These are phyloP conservation scores for Periconia sp. DNA, from an alignment of 2,329 filamentous ascomycete genomes.

Conservation along the genomic window DNA sequence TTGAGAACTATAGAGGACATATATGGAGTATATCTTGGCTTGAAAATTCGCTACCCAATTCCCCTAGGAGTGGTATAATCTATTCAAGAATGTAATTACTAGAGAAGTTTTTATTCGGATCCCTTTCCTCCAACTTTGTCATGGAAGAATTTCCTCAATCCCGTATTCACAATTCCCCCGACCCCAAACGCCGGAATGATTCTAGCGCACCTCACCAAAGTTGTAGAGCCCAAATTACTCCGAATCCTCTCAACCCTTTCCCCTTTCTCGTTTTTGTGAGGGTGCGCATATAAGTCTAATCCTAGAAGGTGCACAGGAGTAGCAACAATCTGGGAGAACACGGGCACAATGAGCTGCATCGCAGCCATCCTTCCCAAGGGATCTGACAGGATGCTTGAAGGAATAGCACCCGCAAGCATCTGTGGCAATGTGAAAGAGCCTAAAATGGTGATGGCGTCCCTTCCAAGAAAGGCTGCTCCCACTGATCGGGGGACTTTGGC, in stretches of 20 bases:
- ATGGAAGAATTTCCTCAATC: conserved; percentile 27
- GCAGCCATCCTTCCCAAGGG: conserved; percentile 26
- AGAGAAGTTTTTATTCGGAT: too few species aligned
- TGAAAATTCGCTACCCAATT: too few species aligned
- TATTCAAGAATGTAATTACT: too few species aligned
- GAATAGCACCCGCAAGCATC: conserved; percentile 24
- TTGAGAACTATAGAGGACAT: too few species aligned
- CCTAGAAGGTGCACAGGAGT: conserved; percentile 35
- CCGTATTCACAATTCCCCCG: conserved; percentile 31
- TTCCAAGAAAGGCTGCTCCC: conserved; percentile 32
- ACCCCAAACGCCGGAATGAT: conserved; percentile 39
- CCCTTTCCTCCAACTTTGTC: conserved; percentile 7
- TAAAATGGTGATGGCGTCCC: conserved; percentile 38
- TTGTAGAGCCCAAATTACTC: conserved; percentile 24
- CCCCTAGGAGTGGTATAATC: too few species aligned
- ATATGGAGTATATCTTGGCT: too few species aligned
- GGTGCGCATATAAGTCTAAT: conserved; percentile 28
- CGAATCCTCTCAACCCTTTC: conserved; percentile 18
- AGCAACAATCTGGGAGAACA: conserved; percentile 33
- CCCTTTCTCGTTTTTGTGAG: conserved; percentile 4
- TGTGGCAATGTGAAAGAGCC: conserved; percentile 37
- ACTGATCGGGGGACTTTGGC: conserved; percentile 21
- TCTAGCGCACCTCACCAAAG: conserved; percentile 31
- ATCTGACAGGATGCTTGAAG: conserved; percentile 20
- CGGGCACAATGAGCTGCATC: conserved; percentile 34